A percentile compares a stretch with the other conserved stretches of the same genome.
Conservation (phyloP, 352 stramenopile species). For the Phytophthora sp. region DNA sequence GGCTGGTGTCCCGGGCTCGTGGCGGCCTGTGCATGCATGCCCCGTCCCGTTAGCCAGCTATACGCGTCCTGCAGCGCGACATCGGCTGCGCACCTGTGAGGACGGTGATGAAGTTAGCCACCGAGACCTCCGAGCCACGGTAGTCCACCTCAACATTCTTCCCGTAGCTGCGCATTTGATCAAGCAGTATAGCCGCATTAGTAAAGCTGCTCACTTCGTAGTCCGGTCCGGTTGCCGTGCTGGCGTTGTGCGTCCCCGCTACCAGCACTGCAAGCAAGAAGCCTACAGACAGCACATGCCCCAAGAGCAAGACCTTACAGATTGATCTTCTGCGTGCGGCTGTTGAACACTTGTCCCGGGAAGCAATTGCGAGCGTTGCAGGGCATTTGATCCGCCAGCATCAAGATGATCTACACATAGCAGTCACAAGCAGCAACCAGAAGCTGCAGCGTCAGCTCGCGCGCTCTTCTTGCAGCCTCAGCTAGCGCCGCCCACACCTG, state of each 20-base stretch:
- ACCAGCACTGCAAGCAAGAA: too few species aligned
- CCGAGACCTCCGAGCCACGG: constrained; percentile 95
- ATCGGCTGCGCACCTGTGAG: constrained; percentile 67
- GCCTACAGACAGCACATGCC: not conserved
- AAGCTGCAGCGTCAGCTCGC: not conserved
- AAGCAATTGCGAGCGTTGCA: constrained; percentile 93
- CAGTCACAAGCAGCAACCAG: not conserved
- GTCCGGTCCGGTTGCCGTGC: too few species aligned
- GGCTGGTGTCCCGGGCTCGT: constrained; percentile 86
- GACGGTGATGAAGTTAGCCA: constrained; percentile 96
- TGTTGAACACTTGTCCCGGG: constrained; percentile 91
- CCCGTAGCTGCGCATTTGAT: constrained; percentile 71
- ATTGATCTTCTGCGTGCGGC: constrained; percentile 90
- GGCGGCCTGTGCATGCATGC: constrained; percentile 56
- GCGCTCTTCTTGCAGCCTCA: not conserved
- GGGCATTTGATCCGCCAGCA: constrained; percentile 97
- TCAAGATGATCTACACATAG: constrained; percentile 90
- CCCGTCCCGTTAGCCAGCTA: not conserved
- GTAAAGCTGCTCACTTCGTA: too few species aligned
- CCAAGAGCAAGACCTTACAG: too few species aligned
- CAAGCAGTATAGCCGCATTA: too few species aligned
- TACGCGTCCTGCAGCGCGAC: not conserved
- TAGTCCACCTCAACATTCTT: constrained; percentile 96
- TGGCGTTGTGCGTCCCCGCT: too few species aligned
- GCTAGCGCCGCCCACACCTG: constrained; percentile 76